Evolutionary conservation across 352 stramenopile species (phyloP), one percentile per base, ranked within the genome.

Genomic region (Phytophthora macrochlamydospora): DNA sequence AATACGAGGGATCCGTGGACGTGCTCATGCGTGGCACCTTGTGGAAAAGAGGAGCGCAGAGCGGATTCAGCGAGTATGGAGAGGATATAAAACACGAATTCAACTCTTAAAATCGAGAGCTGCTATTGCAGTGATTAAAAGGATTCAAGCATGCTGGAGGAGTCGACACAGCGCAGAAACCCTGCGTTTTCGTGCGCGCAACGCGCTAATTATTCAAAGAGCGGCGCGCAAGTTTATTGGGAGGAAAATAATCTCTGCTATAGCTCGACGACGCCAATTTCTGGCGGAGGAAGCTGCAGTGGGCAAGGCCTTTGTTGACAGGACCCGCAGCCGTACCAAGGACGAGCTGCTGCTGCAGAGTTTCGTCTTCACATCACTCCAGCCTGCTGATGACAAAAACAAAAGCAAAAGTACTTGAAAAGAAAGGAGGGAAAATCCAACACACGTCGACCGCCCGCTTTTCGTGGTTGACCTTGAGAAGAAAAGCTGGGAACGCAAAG

Each of bases 261-360:
- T 66, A 28, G 76, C 91, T 42, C 66, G 60, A 8, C 62, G 79
- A 2, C 81, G 83, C 4, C 84, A 92, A 35, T 76, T 75, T 48
- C 63, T 91, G 3, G 51, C 71, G 5, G 82, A 92, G 42, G 78
- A 91, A 46, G 56, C 76, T 6, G 75, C 67, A 28, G 76, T 90
- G 69, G 84, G 82, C 8, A 74, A 79, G 9, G 65, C 75, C 4
- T 54, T 90, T 4, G 65, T 91, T 45, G 76, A 81, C 33, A 56
- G 62, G 1, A 91, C 82, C 9, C 69, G 72, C 0, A 65, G 54
- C 30, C 78, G 76, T 24, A 64, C 88, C 5, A 76, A 83, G 24
- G 72, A 89, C 49, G 83, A 93, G 7, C 46, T 93, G 12, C 40
- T 93, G 38, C 40, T 93, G 3, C 85, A 93, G 53, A 91, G 82